Base-by-base conservation (phyloP, 768 basidiomycete species). In the Harrya chromipes region DNA sequence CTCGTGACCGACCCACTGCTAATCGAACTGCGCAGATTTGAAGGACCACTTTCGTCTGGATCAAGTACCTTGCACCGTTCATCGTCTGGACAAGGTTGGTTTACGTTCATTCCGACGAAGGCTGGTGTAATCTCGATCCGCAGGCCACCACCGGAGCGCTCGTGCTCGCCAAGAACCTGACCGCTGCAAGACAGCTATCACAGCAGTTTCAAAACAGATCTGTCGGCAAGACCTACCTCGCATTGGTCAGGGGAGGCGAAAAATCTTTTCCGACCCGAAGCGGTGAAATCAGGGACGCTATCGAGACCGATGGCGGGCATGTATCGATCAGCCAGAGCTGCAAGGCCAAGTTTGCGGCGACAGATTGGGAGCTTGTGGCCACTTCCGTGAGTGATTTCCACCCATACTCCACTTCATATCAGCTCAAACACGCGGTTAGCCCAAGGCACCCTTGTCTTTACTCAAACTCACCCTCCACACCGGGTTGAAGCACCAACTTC, bases 401-500 rank as follows among this genome's bases (percentile, higher is more conserved):
- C 43, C 21, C 43, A 21, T 34, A 33, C 46, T 52, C 39, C 59
- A 44, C 50, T 57, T 57, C 46, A 54, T 44, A 57, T 62, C 47
- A 46, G 20, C 36, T 42, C 37, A 75, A 71, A 65, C 57, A 52
- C 31, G 42, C 41, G 48, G 43, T 43, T 42, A 72, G 72, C 74
- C 47, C 54, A 66, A 48, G 39, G 72, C 65, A 4, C 83, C 83
- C 17, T 47, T 86, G 24, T 79, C 83, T 2, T 72, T 88, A 43
- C 64, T 87, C 35, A 74, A 72, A 34, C 70, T 87, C 14, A 72
- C 69, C 11, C 72, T 84, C 17, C 66, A 77, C 43, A 86, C 85
- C 14, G 85, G 84, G 4, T 64, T 79, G 47, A 87, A 87, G 62
- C 85, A 87, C 49, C 85, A 87, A 57, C 75, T 87, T 27, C 77